Percentiles rank a stretch among this genome's conserved stretches.
Conservation (phyloP, 2,329 filamentous ascomycete genomes). For the Cercospora berteroae region DNA sequence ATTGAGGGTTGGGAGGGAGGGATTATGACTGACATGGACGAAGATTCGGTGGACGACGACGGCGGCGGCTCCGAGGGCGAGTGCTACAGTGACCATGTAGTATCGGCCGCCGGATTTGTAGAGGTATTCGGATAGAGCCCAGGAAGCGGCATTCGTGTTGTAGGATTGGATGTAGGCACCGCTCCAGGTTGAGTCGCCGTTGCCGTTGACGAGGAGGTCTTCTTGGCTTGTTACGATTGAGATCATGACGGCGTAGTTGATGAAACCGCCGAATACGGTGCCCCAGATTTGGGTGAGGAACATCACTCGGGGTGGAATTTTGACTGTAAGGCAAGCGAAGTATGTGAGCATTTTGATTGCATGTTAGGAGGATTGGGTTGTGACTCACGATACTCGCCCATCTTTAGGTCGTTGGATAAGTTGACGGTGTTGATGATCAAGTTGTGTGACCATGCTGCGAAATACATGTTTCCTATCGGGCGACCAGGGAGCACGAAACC, state of each 20-base stretch:
- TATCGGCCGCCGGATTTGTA: conserved; percentile 46
- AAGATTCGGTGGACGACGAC: conserved; percentile 47
- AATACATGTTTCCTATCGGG: conserved; percentile 59
- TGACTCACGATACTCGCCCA: conserved; percentile 56
- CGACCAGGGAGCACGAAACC: conserved; percentile 53
- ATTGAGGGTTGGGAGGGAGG: background rate
- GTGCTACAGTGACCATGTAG: conserved; percentile 40
- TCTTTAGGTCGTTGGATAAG: conserved; percentile 55
- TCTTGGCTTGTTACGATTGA: conserved; percentile 52
- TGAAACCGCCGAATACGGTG: conserved; percentile 50
- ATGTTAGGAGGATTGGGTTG: background rate
- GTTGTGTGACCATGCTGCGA: conserved; percentile 59
- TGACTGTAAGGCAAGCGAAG: conserved; percentile 32
- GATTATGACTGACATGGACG: conserved; percentile 33
- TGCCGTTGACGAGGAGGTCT: conserved; percentile 46
- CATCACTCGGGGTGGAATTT: conserved; percentile 56
- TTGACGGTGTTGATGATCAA: conserved; percentile 53
- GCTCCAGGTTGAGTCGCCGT: conserved; percentile 55
- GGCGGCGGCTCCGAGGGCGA: conserved; percentile 49
- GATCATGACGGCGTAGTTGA: conserved; percentile 54
- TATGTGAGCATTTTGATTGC: background rate
- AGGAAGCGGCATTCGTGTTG: conserved; percentile 41
- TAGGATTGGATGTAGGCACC: conserved; percentile 51
- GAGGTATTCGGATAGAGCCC: conserved; percentile 54
- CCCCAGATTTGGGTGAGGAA: conserved; percentile 58